Evolutionary conservation across 495 filamentous ascomycete species (phyloP), one percentile per base, ranked within the genome.

Genomic region (Pyrenopolyporus hunteri): DNA sequence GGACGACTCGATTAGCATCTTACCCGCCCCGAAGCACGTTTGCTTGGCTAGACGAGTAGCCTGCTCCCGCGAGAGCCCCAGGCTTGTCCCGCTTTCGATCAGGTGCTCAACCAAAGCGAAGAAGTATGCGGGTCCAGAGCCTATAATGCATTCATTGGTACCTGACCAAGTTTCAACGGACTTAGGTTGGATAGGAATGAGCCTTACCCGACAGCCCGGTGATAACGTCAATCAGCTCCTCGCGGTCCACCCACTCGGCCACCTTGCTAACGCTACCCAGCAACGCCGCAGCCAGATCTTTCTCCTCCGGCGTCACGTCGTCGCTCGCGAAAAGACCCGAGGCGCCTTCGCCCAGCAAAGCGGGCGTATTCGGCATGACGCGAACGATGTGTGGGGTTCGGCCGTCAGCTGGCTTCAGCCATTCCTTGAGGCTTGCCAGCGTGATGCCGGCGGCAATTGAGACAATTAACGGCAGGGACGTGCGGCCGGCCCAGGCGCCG

Each of bases 291-390:
- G 68, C 55, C 7, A 73, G 63, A 25, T 73, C 70, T 59, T 71
- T 74, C 58, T 75, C 67, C 3, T 43, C 62, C 11, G 57, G 39
- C 6, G 70, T 57, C 11, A 74, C 71, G 8, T 69, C 69, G 10
- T 59, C 65, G 43, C 63, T 63, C 0, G 73, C 72, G 54, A 63
- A 74, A 7, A 75, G 63, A 5, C 73, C 73, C 2, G 69, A 69
- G 6, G 73, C 73, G 31, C 73, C 73, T 43, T 75, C 73, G 19
- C 70, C 67, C 11, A 74, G 58, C 25, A 75, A 47, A 2, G 73
- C 71, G n/a, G 73, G 73, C n/a, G 73, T 75, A 44, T 75, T 75
- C 5, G 73, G 73, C 73, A 75, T 75, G 37, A 74, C 73, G 14
- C 73, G 64, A 6, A 75, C 61, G 26, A 74, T 68, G 22, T 68